Conservation (phyloP, 805 yeast species). For the Saturnispora galanensis region DNA sequence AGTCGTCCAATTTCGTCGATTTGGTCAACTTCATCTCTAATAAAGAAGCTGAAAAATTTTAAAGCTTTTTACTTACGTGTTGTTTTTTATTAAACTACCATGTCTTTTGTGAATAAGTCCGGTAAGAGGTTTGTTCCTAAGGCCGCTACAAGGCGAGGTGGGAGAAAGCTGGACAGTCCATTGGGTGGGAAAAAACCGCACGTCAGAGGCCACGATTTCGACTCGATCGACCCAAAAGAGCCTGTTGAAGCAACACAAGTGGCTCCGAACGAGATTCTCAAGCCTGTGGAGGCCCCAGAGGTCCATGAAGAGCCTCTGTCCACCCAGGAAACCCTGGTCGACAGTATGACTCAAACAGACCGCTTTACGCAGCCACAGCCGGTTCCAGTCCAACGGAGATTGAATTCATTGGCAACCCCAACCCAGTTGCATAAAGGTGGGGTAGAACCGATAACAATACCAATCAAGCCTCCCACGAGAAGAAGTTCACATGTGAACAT, state of each 20-base stretch:
- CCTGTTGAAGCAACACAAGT: too few species aligned
- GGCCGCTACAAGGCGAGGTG: conserved; percentile 11
- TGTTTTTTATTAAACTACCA: not conserved
- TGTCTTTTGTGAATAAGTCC: conserved; percentile 33
- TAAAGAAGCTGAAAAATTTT: not conserved
- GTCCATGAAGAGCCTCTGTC: too few species aligned
- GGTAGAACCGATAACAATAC: not conserved
- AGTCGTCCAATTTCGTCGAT: conserved; percentile 30
- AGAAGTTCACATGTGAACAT: not conserved
- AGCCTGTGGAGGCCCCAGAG: too few species aligned
- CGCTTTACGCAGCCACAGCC: not conserved
- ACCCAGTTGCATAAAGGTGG: conserved; percentile 7
- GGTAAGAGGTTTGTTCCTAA: conserved; percentile 63
- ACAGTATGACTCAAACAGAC: too few species aligned
- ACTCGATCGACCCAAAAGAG: too few species aligned
- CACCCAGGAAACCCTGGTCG: too few species aligned
- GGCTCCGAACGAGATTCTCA: too few species aligned
- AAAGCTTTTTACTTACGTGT: not conserved
- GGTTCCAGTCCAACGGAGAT: conserved; percentile 1
- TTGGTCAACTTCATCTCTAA: not conserved
- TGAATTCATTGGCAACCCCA: conserved; percentile 12
- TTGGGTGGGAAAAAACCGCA: not conserved
- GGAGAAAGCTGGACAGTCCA: not conserved
- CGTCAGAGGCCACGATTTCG: too few species aligned
- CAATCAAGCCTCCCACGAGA: not conserved